These are phyloP conservation scores for Solanum commersonii DNA, from an alignment of 257 asterid genomes.

Conservation along the genomic window DNA sequence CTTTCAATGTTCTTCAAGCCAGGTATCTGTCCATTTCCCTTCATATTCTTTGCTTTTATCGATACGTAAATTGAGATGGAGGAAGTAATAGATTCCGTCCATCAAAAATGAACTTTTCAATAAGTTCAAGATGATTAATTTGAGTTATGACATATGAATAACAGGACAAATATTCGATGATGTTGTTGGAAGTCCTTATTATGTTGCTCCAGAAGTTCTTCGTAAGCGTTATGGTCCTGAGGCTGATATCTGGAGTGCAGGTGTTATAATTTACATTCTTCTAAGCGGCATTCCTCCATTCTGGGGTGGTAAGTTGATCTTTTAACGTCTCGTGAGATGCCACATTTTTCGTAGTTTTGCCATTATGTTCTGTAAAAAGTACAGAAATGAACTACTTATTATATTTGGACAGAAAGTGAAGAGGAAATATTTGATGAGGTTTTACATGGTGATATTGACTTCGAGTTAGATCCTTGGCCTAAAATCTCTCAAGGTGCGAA, in stretches of 20 bases:
- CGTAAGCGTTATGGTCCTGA: slow-evolving; percentile 52
- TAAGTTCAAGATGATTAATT: background rate
- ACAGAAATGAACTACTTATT: background rate
- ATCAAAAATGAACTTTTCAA: background rate
- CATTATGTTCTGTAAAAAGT: background rate
- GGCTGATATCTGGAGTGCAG: slow-evolving; percentile 76
- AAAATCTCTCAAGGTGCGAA: slow-evolving; percentile 59
- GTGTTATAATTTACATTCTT: slow-evolving; percentile 58
- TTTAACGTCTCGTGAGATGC: background rate
- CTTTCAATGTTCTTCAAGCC: slow-evolving; percentile 79
- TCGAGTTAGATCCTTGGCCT: slow-evolving; percentile 66
- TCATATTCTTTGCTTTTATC: background rate
- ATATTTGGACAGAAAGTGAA: slow-evolving; percentile 40
- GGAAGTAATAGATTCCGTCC: background rate
- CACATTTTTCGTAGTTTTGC: background rate
- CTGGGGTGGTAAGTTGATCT: slow-evolving; percentile 51
- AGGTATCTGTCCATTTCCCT: slow-evolving; percentile 25
- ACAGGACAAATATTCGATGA: slow-evolving; percentile 51
- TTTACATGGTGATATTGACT: slow-evolving; percentile 54
- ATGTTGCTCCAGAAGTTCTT: slow-evolving; percentile 73
- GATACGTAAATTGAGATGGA: background rate
- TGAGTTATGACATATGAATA: background rate
- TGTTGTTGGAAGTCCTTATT: slow-evolving; percentile 69
- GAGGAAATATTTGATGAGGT: slow-evolving; percentile 61
- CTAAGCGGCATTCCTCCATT: slow-evolving; percentile 69